phyloP scores from a whole-genome alignment of 2,329 filamentous ascomycete genomes.

The Aspergillus sp. region DNA sequence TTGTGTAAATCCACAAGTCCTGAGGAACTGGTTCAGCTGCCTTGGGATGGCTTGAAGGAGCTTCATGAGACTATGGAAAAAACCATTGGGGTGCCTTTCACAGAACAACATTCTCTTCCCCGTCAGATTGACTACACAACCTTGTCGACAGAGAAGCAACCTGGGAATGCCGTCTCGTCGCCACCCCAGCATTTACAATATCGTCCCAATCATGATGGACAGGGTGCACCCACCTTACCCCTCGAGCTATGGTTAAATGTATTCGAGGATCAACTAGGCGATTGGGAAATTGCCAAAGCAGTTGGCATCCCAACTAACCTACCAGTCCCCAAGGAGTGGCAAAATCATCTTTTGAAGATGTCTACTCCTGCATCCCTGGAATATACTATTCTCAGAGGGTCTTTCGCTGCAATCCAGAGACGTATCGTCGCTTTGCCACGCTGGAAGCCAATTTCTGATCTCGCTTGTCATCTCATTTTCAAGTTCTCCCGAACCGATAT shows the following conservation, averaged over 20 bases:
- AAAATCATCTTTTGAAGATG: slow-evolving; percentile 57
- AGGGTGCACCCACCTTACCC: slow-evolving; percentile 51
- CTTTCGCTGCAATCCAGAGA: slow-evolving; percentile 65
- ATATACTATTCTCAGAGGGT: slow-evolving; percentile 73
- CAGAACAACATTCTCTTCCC: slow-evolving; percentile 6
- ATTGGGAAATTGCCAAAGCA: slow-evolving; percentile 86
- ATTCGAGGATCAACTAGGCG: slow-evolving; percentile 68
- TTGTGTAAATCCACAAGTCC: slow-evolving; percentile 71
- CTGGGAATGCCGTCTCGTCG: slow-evolving; percentile 30
- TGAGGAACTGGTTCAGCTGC: slow-evolving; percentile 44
- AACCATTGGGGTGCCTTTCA: slow-evolving; percentile 9
- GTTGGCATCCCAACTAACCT: slow-evolving; percentile 77
- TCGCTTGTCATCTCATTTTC: slow-evolving; percentile 84
- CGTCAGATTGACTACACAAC: slow-evolving; percentile 7
- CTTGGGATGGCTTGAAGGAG: slow-evolving; percentile 45
- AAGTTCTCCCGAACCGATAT: slow-evolving; percentile 81
- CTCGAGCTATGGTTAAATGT: slow-evolving; percentile 88
- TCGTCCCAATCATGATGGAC: slow-evolving; percentile 14
- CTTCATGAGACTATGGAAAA: slow-evolving; percentile 28
- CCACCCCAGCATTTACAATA: slow-evolving; percentile 17
- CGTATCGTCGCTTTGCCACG: slow-evolving; percentile 66
- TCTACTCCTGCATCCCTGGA: slow-evolving; percentile 72
- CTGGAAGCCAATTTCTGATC: slow-evolving; percentile 68
- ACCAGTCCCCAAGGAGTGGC: slow-evolving; percentile 69
- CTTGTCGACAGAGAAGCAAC: slow-evolving; percentile 41